Conservation (phyloP, 306 rosid species). For the Pyrus pyrifolia region DNA sequence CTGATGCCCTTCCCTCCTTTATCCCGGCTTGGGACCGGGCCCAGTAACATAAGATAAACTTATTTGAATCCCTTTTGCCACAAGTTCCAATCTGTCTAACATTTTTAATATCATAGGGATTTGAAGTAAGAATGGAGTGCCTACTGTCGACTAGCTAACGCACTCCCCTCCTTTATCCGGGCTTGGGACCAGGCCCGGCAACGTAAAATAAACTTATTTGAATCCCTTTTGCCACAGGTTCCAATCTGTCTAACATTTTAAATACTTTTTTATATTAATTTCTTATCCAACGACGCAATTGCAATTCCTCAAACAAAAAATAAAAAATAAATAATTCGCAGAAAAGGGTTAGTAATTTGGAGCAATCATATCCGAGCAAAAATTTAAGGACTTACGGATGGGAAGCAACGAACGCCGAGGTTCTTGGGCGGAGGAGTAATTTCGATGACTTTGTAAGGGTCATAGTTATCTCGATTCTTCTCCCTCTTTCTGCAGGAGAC, state of each 20-base stretch:
- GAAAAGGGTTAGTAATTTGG: neutral
- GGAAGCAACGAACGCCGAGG: constrained; percentile 87
- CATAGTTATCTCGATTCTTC: constrained; percentile 45
- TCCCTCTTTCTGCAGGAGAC: constrained; percentile 75
- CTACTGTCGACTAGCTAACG: too few species aligned
- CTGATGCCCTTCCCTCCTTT: too few species aligned
- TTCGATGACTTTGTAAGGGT: constrained; percentile 82
- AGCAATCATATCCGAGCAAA: neutral
- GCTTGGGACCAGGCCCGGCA: too few species aligned
- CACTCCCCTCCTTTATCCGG: too few species aligned
- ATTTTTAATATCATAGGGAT: too few species aligned
- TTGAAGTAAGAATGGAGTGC: too few species aligned
- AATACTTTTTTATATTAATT: too few species aligned
- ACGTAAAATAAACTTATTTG: too few species aligned
- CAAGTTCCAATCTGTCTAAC: neutral
- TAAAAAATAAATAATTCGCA: neutral
- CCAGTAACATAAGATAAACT: too few species aligned
- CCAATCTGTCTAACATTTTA: too few species aligned
- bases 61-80: neutral
- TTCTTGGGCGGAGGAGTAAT: constrained; percentile 91
- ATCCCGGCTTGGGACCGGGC: too few species aligned
- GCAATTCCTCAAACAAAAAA: neutral
- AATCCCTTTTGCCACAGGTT: too few species aligned
- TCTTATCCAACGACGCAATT: neutral
- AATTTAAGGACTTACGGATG: constrained; percentile 47